Base-by-base conservation (phyloP, 1,284 basidiomycete genomes). In the Cystobasidium sp. region DNA sequence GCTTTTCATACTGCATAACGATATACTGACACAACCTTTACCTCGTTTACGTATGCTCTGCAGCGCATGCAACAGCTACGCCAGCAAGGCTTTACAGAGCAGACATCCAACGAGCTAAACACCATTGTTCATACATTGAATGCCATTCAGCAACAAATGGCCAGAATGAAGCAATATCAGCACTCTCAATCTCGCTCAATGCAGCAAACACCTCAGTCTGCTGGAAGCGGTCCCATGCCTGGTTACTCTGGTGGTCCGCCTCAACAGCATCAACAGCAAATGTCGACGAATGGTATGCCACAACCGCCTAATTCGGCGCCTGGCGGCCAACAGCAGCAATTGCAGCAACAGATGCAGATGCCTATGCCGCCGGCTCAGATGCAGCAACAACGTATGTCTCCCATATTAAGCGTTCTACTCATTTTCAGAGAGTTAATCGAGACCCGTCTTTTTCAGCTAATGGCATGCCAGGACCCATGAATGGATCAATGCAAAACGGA, bases 21-120 rank as follows among this genome's bases (percentile, higher is more conserved):
- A 3, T 16, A 16, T 51, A 51, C 47, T 51, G 47, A 51, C 20
- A 51, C 20, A 3, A 16, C 20, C 47, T 16, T 6, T 51, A 14
- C 47, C 47, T 51, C 47, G 20, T 72, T n/a, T 31, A 31, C 12
- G 51, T 24, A 37, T 31, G 31, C 31, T 16, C 6, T 41, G 6
- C 78, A 81, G 80, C 79, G 84, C 52, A 81, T 83, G 78, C 80
- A 81, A 61, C 78, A 81, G 63, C 82, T 84, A 72, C 81, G 82
- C 61, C 77, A 77, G 12, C 77, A 78, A 55, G 84, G 84, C 24
- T 78, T 79, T 68, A 83, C 80, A 51, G 80, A 81, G 69, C 80
- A 82, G 59, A 81, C 79, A 39, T 82, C 75, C 47, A 77, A 75
- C 10, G 84, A 84, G 68, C 81, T 83, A 49, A 81, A 80, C 18